Conservation (phyloP, 768 basidiomycete genomes). For the Lactarius vividus region DNA sequence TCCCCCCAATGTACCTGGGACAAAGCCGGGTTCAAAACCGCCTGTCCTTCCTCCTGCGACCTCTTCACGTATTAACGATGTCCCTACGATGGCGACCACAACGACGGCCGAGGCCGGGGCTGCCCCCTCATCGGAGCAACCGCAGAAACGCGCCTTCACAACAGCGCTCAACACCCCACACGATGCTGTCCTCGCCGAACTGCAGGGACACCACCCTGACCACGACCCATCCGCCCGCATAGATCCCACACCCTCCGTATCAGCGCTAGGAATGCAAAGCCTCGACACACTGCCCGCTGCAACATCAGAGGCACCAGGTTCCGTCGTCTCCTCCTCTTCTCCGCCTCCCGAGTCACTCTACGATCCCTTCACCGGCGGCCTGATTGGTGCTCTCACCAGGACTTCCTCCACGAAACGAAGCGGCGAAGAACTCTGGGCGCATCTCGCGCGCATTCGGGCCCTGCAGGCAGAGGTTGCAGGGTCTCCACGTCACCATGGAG, state of each 20-base stretch:
- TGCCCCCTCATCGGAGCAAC: conserved; percentile 28
- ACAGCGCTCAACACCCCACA: conserved; percentile 52
- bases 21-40: not conserved
- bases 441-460: conserved; percentile 65
- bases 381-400: conserved; percentile 39
- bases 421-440: conserved; percentile 57
- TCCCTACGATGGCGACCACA: not conserved
- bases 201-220: conserved; percentile 37
- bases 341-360: conserved; percentile 34
- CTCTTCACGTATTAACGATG: not conserved
- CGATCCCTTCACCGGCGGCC: conserved; percentile 50
- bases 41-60: not conserved
- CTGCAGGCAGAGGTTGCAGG: conserved; percentile 69
- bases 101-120: not conserved
- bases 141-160: conserved; percentile 29
- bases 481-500: conserved; percentile 76
- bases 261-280: conserved; percentile 3
- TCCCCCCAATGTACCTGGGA: not conserved
- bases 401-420: conserved; percentile 25
- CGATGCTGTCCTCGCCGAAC: conserved; percentile 57
- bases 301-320: conserved; percentile 23
- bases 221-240: conserved; percentile 23
- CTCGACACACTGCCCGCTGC: conserved; percentile 25
- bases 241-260: conserved; percentile 20
- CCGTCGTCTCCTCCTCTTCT: conserved; percentile 28